Evolutionary conservation across 495 filamentous ascomycete genomes (phyloP).

Genomic region (Aspergillus saccharolyticus): DNA sequence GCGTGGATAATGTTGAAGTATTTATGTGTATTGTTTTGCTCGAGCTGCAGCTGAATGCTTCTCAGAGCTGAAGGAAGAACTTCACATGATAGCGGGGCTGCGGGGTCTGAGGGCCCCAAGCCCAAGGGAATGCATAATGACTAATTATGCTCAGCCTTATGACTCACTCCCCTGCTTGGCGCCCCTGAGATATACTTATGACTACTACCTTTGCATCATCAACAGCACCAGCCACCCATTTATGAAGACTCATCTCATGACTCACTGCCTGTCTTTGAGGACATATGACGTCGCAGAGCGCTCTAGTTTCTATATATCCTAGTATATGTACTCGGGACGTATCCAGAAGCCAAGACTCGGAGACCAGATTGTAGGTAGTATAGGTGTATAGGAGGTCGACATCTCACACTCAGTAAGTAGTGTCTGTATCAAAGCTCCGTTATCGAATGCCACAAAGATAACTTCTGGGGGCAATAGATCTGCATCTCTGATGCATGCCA

Average conservation of each 20-base stretch:
- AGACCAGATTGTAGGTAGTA: too few relatives aligned
- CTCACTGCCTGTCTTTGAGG: not conserved
- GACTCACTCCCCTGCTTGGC: too few relatives aligned
- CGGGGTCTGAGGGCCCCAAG: not conserved
- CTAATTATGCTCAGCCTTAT: not conserved
- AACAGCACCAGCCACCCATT: not conserved
- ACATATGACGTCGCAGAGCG: not conserved
- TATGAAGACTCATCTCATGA: not conserved
- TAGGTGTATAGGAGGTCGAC: too few relatives aligned
- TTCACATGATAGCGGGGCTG: not conserved
- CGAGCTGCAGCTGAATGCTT: not conserved
- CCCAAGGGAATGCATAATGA: not conserved
- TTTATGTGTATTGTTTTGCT: not conserved
- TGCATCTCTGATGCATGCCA: too few relatives aligned
- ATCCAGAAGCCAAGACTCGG: too few relatives aligned
- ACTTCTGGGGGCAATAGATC: too few relatives aligned
- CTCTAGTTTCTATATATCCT: not conserved
- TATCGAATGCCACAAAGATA: too few relatives aligned
- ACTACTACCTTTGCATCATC: too few relatives aligned
- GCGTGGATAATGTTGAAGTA: not conserved
- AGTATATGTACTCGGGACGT: too few relatives aligned
- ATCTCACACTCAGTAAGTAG: too few relatives aligned
- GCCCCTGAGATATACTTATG: too few relatives aligned
- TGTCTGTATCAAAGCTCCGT: too few relatives aligned
- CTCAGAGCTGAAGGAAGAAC: not conserved